Evolutionary conservation across 352 stramenopile species (phyloP), one percentile per base, ranked within the genome.

Genomic region (Halophytophthora polymorphica): DNA sequence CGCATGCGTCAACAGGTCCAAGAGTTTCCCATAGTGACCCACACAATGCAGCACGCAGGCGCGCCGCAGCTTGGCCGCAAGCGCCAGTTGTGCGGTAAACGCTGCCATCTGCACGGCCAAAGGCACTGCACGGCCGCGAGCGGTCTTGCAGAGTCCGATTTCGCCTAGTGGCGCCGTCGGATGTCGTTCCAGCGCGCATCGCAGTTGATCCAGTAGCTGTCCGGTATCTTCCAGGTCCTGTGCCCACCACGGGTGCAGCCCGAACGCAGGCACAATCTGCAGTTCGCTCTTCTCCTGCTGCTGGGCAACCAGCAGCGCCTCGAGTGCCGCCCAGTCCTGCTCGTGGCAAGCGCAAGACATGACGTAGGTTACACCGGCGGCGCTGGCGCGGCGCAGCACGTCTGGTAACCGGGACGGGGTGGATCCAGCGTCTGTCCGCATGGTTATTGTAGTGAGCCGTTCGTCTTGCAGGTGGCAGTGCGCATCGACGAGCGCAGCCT

Each of bases 181-280:
- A 36, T 88, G 58, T 3, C 53, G 48, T 12, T 28, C 3, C 45
- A 93, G 57, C 5, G 53, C 67, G 1, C 55, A 34, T 8, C 66
- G 50, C 2, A 93, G 63, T 17, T 43, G 36, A 15, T 47, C 41
- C 21, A 93, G 28, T 17, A 25, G 33, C 8, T 77, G 79, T 15
- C 51, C 14, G n/a, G 40, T 46, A 0, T 39, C 53, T 8, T 33
- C 43, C 7, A 74, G 37, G 0, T 73, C 45, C 1, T 51, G 21
- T 1, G 73, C 72, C 75, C 76, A 93, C 83, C 83, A 93, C 11
- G 83, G 83, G 68, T 93, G 83, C 0, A 93, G 43, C 0, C 83
- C 83, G 55, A 93, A 93, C 14, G 61, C 58, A 18, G 77, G 66
- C 25, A 87, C 45, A 36, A 90, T 73, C 3, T 50, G 46, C 11